Percentiles rank a stretch among this genome's conserved stretches.
phyloP scores from a whole-genome alignment of 148 eudicot genomes.

The Suaeda aralocaspica region DNA sequence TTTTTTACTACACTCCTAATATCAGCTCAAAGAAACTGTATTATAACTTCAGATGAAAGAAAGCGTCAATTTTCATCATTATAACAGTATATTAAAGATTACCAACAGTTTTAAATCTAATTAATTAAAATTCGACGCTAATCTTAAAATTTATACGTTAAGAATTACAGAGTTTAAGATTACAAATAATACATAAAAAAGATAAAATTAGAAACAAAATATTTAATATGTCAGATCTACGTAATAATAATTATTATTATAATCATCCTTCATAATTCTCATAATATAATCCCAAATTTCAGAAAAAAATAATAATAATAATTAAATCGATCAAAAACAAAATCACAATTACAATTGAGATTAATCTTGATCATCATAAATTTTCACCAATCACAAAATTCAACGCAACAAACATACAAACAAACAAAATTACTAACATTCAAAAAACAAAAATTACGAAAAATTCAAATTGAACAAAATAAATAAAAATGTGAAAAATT shows the following conservation, averaged over 20 bases:
- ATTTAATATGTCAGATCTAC: conserved; percentile 7
- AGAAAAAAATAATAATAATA: neutral
- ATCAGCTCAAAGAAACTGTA: neutral
- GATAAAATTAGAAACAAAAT: neutral
- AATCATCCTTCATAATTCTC: neutral
- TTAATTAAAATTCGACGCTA: neutral
- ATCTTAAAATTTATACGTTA: neutral
- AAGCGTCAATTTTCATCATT: neutral
- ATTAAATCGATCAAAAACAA: too few relatives aligned
- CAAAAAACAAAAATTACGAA: neutral
- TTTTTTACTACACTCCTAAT: neutral
- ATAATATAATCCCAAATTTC: neutral
- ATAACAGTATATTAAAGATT: neutral
- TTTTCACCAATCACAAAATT: neutral
- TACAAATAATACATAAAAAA: neutral
- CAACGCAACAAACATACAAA: neutral
- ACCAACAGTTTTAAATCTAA: neutral
- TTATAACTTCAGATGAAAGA: neutral
- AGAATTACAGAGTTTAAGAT: neutral
- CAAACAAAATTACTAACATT: neutral
- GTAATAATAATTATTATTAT: too few relatives aligned
- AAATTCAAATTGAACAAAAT: neutral
- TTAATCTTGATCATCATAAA: conserved; percentile 7
- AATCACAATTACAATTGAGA: neutral
- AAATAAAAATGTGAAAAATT: neutral